These are phyloP conservation scores for Orychophragmus violaceus DNA, from an alignment of 345 rosid species.

Conservation along the genomic window DNA sequence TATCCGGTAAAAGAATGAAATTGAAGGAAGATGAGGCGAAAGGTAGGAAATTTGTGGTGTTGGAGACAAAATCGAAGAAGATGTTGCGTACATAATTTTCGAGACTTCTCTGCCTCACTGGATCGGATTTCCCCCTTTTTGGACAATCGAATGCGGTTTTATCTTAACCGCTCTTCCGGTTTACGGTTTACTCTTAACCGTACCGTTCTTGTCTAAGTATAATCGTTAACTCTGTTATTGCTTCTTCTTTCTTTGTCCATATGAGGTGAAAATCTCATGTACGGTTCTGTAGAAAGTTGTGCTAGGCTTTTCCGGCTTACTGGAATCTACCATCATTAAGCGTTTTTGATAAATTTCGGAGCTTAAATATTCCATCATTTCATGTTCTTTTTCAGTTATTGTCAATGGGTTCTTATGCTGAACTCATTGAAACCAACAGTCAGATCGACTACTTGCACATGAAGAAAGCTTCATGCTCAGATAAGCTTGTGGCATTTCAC, in stretches of 20 bases:
- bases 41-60: constrained; percentile 28
- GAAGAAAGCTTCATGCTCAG: constrained; percentile 53
- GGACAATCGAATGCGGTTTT: not conserved
- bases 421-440: constrained; percentile 34
- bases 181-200: not conserved
- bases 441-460: constrained; percentile 36
- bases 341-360: not conserved
- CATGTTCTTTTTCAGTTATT: constrained; percentile 34
- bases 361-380: too few relatives aligned
- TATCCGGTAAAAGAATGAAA: constrained; percentile 28
- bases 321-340: not conserved
- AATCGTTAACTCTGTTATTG: not conserved
- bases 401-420: constrained; percentile 29
- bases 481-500: too few relatives aligned
- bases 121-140: not conserved
- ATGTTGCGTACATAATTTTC: constrained; percentile 27
- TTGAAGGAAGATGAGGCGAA: constrained; percentile 33
- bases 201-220: not conserved
- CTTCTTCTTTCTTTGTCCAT: constrained; percentile 10
- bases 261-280: too few relatives aligned
- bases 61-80: constrained; percentile 28
- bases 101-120: constrained; percentile 2
- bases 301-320: constrained; percentile 8
- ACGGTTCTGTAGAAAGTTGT: too few relatives aligned
- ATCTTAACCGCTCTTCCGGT: not conserved